Percentiles rank a stretch among this genome's conserved stretches.
phyloP scores from a whole-genome alignment of 2,329 filamentous ascomycete species.

The Xylariaceae sp. region DNA sequence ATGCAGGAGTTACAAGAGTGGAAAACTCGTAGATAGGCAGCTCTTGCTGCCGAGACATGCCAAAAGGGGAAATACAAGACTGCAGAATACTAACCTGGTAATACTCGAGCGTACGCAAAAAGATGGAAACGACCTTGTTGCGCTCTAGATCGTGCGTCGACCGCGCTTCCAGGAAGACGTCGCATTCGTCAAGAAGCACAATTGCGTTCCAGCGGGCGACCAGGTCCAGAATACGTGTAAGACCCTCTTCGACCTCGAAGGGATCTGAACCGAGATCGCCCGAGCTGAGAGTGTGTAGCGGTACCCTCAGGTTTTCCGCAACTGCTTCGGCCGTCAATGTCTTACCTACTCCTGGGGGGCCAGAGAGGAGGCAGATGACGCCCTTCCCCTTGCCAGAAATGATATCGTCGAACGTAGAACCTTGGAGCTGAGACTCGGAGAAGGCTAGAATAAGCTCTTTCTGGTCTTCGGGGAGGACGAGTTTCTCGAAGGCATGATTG shows the following conservation, averaged over 20 bases:
- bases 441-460: constrained; percentile 25
- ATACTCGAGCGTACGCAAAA: constrained; percentile 34
- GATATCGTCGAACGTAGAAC: constrained; percentile 28
- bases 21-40: no score
- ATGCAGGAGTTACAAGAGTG: no score
- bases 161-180: constrained; percentile 48
- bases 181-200: constrained; percentile 44
- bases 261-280: constrained; percentile 43
- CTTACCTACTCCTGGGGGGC: constrained; percentile 30
- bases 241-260: constrained; percentile 34
- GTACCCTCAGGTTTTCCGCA: constrained; percentile 45
- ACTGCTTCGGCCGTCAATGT: constrained; percentile 47
- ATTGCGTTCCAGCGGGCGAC: constrained; percentile 49
- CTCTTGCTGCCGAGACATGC: no score
- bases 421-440: constrained; percentile 21
- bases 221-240: constrained; percentile 47
- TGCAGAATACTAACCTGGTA: no score
- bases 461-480: constrained; percentile 25
- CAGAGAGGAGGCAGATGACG: constrained; percentile 30
- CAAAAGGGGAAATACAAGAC: no score
- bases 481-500: constrained; percentile 50
- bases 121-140: constrained; percentile 36
- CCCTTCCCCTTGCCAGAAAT: constrained; percentile 32
- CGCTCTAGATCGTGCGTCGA: constrained; percentile 29
- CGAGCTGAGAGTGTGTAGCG: constrained; percentile 45